Evolutionary conservation across 768 basidiomycete species (phyloP), one percentile per base, ranked within the genome.

Genomic region (Sarcomyxa edulis): DNA sequence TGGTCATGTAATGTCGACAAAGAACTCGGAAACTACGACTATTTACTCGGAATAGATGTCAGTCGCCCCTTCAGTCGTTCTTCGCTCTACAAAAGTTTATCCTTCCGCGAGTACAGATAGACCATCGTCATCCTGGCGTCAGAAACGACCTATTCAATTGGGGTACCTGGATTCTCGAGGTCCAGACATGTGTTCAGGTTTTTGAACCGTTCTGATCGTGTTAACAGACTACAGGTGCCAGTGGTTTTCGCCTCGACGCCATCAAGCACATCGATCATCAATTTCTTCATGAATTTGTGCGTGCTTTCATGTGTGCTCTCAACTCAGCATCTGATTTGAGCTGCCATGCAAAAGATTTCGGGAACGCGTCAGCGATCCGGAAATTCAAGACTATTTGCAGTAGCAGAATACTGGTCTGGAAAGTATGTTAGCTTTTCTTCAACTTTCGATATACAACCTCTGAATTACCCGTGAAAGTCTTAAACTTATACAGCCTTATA

Each of bases 1-100:
- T 95, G 92, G 92, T 93, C 91, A 4, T 65, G 59, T 9, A 66
- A 72, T 46, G 93, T 95, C 6, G 88, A 90, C 54, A 64, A 64
- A 1, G 91, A 95, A 56, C 72, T 84, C n/a, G 90, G 87, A 44
- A 90, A 92, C 56, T 90, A 87, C 54, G 88, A 91, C 49, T 91
- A 81, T 55, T 67, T 91, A 7, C 76, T 91, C 10, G 88, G 89
- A 22, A 54, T 68, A 18, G 79, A 88, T 59, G 86, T 86, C 43
- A 46, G 72, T 63, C 11, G 34, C 23, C 15, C 39, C 32, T 27
- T 21, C 15, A 15, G 15, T 14, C 24, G 3, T 28, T 15, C 18
- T 23, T 25, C 32, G 10, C 18, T 7, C 15, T 27, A 4, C 14
- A 31, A 29, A 8, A 24, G 27, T n/a, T 32, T 43, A 29, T 34